A percentile compares a stretch with the other conserved stretches of the same genome.
phyloP scores from a whole-genome alignment of 441 rosid species.

The Adansonia grandidieri region DNA sequence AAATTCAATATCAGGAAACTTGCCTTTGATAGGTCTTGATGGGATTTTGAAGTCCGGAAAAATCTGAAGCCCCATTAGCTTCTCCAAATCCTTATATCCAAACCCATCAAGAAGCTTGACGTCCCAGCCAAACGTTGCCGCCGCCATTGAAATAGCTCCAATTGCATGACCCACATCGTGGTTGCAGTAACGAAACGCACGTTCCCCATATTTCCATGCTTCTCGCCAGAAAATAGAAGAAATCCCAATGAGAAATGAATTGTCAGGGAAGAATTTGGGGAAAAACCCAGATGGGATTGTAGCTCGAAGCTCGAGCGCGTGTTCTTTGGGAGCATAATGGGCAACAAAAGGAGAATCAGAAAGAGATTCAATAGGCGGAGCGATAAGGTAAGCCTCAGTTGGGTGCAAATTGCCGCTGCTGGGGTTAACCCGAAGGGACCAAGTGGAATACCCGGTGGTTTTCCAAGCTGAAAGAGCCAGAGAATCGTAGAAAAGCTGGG shows the following conservation, averaged over 20 bases:
- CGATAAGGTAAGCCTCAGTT: conserved; percentile 71
- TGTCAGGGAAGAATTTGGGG: conserved; percentile 45
- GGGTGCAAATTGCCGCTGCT: conserved; percentile 94
- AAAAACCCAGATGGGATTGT: conserved; percentile 50
- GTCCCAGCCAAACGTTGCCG: conserved; percentile 87
- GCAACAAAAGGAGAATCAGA: conserved; percentile 62
- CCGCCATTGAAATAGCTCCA: conserved; percentile 72
- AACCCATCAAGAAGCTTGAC: conserved; percentile 83
- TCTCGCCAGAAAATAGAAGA: conserved; percentile 90
- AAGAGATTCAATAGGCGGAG: conserved; percentile 60
- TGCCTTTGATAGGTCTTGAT: conserved; percentile 51
- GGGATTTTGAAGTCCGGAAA: conserved; percentile 51
- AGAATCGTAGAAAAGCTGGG: conserved; percentile 67
- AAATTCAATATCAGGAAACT: conserved; percentile 60
- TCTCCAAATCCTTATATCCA: conserved; percentile 61
- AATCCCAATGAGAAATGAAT: conserved; percentile 67
- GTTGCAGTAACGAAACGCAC: conserved; percentile 82
- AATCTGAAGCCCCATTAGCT: conserved; percentile 57
- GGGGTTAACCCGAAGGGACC: conserved; percentile 95
- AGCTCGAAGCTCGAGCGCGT: conserved; percentile 75
- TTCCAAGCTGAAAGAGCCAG: conserved; percentile 96
- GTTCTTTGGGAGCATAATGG: conserved; percentile 81
- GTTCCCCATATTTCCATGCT: conserved; percentile 94
- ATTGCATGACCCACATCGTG: conserved; percentile 90
- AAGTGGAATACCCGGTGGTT: conserved; percentile 70